Percentiles rank a stretch among this genome's conserved stretches.
Evolutionary conservation across 495 filamentous ascomycete species (phyloP).

Genomic region (Hyaloscypha bicolor): DNA sequence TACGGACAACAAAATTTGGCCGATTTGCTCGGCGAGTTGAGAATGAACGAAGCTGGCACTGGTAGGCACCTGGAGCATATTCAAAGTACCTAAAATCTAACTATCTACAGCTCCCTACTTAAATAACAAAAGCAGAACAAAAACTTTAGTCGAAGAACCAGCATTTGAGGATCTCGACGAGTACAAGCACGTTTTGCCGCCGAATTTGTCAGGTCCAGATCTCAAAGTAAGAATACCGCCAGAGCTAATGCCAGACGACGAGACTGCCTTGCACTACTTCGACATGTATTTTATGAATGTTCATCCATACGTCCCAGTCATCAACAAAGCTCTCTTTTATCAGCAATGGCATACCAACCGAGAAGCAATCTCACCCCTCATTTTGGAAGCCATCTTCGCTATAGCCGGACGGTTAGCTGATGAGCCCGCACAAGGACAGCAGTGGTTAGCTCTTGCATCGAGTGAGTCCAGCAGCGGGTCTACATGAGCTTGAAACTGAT

Average conservation of each 20-base stretch:
- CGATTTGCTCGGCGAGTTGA: constrained; percentile 81
- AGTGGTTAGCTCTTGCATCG: constrained; percentile 92
- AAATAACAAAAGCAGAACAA: constrained; percentile 65
- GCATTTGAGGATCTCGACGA: constrained; percentile 77
- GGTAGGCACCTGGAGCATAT: constrained; percentile 56
- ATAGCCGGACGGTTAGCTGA: constrained; percentile 83
- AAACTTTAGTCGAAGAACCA: constrained; percentile 69
- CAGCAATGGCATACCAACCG: constrained; percentile 90
- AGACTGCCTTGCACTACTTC: constrained; percentile 82
- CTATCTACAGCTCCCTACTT: constrained; percentile 74
- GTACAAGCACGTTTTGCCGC: constrained; percentile 62
- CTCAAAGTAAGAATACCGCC: constrained; percentile 85
- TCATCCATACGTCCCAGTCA: constrained; percentile 93
- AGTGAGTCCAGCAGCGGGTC: constrained; percentile 56
- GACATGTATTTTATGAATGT: constrained; percentile 91
- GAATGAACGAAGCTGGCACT: constrained; percentile 84
- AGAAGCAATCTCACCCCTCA: constrained; percentile 83
- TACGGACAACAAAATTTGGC: constrained; percentile 73
- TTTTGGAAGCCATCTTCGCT: constrained; percentile 95
- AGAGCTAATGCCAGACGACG: constrained; percentile 90
- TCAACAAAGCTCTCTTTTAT: constrained; percentile 83
- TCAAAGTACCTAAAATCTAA: constrained; percentile 15
- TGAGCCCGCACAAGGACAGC: constrained; percentile 80
- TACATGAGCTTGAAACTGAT: background rate
- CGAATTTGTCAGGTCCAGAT: constrained; percentile 65